phyloP scores from a whole-genome alignment of 2,329 filamentous ascomycete species.

The Ascochyta pisi region DNA sequence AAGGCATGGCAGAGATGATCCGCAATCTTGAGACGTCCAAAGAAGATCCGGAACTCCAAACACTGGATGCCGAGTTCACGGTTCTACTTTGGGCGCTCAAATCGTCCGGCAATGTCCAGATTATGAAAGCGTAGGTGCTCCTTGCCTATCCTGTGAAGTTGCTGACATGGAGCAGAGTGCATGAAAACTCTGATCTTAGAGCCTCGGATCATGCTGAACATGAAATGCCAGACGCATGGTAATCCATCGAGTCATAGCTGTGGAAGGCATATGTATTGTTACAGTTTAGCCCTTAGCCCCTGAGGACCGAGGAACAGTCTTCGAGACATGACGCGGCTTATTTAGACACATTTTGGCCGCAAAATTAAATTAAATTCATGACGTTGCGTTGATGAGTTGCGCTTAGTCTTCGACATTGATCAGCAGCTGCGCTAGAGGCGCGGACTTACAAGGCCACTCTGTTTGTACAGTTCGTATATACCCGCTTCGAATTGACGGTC shows the following conservation, averaged over 20 bases:
- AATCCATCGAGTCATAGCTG: not conserved
- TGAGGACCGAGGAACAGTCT: not conserved
- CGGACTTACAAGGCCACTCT: constrained; percentile 6
- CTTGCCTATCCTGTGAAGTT: no score
- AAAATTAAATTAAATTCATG: not conserved
- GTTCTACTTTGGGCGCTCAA: constrained; percentile 32
- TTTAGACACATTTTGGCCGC: not conserved
- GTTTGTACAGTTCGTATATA: constrained; percentile 27
- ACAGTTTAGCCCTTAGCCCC: not conserved
- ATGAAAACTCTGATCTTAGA: no score
- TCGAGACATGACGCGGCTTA: not conserved
- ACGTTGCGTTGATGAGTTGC: not conserved
- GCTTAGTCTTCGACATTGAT: not conserved
- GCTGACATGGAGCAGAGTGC: not conserved
- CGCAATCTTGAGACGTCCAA: constrained; percentile 27
- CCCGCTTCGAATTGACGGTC: constrained; percentile 29
- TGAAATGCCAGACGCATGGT: not conserved
- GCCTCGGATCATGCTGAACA: no score
- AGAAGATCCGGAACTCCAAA: constrained; percentile 22
- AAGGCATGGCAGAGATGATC: constrained; percentile 26
- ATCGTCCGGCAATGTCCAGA: constrained; percentile 8
- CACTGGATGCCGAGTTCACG: constrained; percentile 22
- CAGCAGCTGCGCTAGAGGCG: constrained; percentile 5
- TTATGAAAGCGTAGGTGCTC: constrained; percentile 3
- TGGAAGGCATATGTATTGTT: not conserved